phyloP scores from a whole-genome alignment of 2,329 filamentous ascomycete species.

The Colletotrichum endophyticum region DNA sequence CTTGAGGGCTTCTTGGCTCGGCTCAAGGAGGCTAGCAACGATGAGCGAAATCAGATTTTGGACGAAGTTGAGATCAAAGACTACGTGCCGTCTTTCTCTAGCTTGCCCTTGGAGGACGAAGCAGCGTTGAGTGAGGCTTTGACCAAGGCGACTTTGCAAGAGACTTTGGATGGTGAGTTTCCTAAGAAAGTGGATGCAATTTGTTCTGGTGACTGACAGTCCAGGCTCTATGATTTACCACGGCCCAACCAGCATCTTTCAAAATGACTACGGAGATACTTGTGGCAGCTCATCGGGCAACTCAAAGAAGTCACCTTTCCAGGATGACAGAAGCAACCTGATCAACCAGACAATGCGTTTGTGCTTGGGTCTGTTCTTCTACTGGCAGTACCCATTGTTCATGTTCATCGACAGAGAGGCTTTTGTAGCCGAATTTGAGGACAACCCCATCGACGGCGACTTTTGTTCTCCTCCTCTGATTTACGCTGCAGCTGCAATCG shows the following conservation, averaged over 20 bases:
- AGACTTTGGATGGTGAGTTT: constrained; percentile 3
- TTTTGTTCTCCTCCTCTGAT: constrained; percentile 30
- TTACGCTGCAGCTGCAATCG: constrained; percentile 25
- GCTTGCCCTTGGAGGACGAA: background rate
- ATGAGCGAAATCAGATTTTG: constrained; percentile 31
- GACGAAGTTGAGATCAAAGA: constrained; percentile 37
- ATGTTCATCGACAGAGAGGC: constrained; percentile 34
- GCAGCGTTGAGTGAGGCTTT: constrained; percentile 1
- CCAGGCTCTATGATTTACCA: constrained; percentile 19
- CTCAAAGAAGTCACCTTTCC: background rate
- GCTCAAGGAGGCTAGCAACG: constrained; percentile 36
- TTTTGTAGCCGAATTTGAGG: constrained; percentile 22
- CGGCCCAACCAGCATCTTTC: constrained; percentile 30
- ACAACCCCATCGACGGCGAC: constrained; percentile 19
- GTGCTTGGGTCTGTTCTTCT: constrained; percentile 28
- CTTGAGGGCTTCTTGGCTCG: constrained; percentile 23
- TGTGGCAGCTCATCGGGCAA: background rate
- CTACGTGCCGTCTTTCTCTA: background rate
- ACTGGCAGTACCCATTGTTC: constrained; percentile 32
- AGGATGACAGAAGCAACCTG: background rate
- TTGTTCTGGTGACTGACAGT: background rate
- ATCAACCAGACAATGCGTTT: background rate
- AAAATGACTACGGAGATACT: background rate
- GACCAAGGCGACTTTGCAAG: constrained; percentile 9
- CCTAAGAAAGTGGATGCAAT: background rate